Conservation (phyloP, 2,329 filamentous ascomycete species). For the Sphaerulina populicola region DNA sequence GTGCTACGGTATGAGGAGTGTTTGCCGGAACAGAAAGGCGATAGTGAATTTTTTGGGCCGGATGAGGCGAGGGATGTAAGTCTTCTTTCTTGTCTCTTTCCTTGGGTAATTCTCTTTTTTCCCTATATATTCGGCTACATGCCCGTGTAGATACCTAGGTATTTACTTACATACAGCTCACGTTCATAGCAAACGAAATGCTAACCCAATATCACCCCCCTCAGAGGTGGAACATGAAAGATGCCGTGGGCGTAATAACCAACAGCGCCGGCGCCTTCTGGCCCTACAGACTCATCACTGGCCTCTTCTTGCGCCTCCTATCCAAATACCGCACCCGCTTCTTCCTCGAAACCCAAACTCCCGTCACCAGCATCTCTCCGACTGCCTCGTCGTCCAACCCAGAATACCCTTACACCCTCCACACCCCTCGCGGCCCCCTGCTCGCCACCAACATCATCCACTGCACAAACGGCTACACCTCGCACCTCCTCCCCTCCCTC, state of each 20-base stretch:
- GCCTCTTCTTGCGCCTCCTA: slow-evolving; percentile 13
- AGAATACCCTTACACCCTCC: slow-evolving; percentile 12
- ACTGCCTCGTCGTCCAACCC: not conserved
- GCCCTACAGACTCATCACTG: slow-evolving; percentile 20
- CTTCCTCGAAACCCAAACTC: slow-evolving; percentile 16
- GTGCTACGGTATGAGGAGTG: slow-evolving; percentile 16
- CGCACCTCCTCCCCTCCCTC: slow-evolving; percentile 17
- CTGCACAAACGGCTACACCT: slow-evolving; percentile 18
- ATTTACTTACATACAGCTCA: no score
- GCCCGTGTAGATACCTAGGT: no score
- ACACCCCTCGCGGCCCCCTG: slow-evolving; percentile 14
- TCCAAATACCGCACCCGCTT: slow-evolving; percentile 13
- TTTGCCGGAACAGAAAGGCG: slow-evolving; percentile 11
- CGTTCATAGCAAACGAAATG: not conserved
- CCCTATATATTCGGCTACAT: not conserved
- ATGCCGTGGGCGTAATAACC: slow-evolving; percentile 14
- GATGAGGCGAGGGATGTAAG: slow-evolving; percentile 15
- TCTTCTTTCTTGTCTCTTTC: not conserved
- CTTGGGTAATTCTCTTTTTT: not conserved
- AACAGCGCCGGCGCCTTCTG: slow-evolving; percentile 20
- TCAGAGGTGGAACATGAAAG: slow-evolving; percentile 18
- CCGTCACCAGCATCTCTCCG: slow-evolving; percentile 12
- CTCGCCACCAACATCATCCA: slow-evolving; percentile 16
- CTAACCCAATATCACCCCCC: not conserved
- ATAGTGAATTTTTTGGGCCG: slow-evolving; percentile 6